phyloP scores from a whole-genome alignment of 2,329 filamentous ascomycete species.

The Talaromyces sp. region DNA sequence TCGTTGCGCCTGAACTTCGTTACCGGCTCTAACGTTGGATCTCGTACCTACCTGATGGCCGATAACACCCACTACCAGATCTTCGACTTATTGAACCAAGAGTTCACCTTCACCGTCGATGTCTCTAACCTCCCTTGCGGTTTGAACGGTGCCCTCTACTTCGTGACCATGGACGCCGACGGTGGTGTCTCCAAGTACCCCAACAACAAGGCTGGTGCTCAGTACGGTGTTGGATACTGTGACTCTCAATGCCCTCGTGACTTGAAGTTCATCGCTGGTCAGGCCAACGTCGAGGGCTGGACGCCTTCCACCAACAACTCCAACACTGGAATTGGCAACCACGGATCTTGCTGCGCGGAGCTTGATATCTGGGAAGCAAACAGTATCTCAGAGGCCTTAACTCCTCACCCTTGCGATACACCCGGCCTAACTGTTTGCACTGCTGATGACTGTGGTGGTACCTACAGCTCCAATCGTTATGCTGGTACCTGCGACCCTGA shows the following conservation, averaged over 20 bases:
- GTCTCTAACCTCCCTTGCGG: slow-evolving; percentile 67
- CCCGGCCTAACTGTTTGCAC: slow-evolving; percentile 54
- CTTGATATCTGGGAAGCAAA: slow-evolving; percentile 73
- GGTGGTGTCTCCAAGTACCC: slow-evolving; percentile 56
- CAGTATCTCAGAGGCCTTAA: slow-evolving; percentile 62
- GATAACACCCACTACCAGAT: slow-evolving; percentile 62
- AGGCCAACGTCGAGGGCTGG: slow-evolving; percentile 58
- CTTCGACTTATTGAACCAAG: slow-evolving; percentile 64
- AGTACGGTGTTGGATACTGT: slow-evolving; percentile 64
- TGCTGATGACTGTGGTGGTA: slow-evolving; percentile 54
- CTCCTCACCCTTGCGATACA: slow-evolving; percentile 62
- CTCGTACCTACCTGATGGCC: slow-evolving; percentile 65
- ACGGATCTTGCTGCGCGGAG: slow-evolving; percentile 65
- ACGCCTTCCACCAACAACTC: slow-evolving; percentile 52
- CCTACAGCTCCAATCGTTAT: slow-evolving; percentile 56
- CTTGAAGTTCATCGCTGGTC: slow-evolving; percentile 54
- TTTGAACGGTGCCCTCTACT: slow-evolving; percentile 69
- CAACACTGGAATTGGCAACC: slow-evolving; percentile 54
- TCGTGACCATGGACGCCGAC: slow-evolving; percentile 53
- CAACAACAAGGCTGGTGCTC: slow-evolving; percentile 58
- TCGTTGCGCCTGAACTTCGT: slow-evolving; percentile 52
- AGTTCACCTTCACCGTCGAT: slow-evolving; percentile 72
- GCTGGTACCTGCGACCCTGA: slow-evolving; percentile 65
- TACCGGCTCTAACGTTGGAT: slow-evolving; percentile 43
- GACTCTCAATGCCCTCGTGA: slow-evolving; percentile 59